A percentile compares a stretch with the other conserved stretches of the same genome.
Conservation (phyloP, 2,329 filamentous ascomycete species). For the Monosporascus sp. region DNA sequence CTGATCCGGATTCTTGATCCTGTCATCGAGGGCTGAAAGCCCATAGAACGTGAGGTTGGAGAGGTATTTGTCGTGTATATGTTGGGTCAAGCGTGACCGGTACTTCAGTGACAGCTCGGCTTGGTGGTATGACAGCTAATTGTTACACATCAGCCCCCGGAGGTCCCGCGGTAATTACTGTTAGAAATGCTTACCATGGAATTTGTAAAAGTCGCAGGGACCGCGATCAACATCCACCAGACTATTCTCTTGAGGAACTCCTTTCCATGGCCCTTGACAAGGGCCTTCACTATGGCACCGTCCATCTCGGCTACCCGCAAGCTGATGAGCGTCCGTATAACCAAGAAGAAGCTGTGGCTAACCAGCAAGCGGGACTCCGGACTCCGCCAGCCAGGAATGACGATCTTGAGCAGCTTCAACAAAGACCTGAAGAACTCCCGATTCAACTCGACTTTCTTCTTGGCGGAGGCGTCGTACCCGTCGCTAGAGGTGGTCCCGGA, state of each 20-base stretch:
- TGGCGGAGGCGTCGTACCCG: conserved; percentile 23
- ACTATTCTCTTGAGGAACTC: conserved; percentile 84
- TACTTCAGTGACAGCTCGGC: conserved; percentile 91
- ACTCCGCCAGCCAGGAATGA: conserved; percentile 83
- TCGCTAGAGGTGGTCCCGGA: conserved; percentile 46
- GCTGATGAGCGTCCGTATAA: conserved; percentile 86
- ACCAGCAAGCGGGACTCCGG: conserved; percentile 81
- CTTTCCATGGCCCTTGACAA: conserved; percentile 85
- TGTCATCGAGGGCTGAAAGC: conserved; percentile 88
- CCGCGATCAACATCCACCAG: conserved; percentile 98
- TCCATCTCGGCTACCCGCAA: conserved; percentile 95
- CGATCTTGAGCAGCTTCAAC: conserved; percentile 73
- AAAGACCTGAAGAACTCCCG: conserved; percentile 74
- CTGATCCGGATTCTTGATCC: conserved; percentile 98
- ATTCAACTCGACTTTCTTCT: conserved; percentile 82
- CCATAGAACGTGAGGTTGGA: conserved; percentile 98
- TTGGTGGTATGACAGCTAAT: conserved; percentile 91
- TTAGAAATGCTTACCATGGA: conserved; percentile 68
- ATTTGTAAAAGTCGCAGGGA: conserved; percentile 96
- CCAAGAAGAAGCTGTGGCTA: conserved; percentile 89
- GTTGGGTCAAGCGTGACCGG: conserved; percentile 84
- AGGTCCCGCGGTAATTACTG: too few species aligned
- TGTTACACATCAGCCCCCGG: not conserved
- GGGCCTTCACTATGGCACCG: conserved; percentile 82
- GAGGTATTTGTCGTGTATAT: conserved; percentile 93